Conservation (phyloP, 2,329 filamentous ascomycete genomes). For the Verticillium longisporum region DNA sequence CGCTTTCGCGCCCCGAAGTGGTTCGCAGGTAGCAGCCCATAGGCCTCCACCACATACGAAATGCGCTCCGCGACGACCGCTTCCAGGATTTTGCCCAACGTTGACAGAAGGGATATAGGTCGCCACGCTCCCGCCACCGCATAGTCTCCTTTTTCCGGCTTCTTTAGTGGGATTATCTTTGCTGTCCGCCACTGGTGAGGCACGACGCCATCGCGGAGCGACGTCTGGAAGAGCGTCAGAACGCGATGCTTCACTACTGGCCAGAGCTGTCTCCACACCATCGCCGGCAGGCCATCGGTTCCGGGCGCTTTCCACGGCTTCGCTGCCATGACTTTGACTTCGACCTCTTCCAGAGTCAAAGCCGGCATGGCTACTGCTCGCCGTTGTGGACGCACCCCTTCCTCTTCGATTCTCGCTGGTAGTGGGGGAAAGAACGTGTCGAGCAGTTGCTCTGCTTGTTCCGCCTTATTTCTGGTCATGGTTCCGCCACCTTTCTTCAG, state of each 20-base stretch:
- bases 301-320: slow-evolving; percentile 14
- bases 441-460: slow-evolving; percentile 14
- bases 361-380: slow-evolving; percentile 1
- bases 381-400: slow-evolving; percentile 11
- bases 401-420: slow-evolving; percentile 12
- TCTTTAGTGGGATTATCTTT: slow-evolving; percentile 21
- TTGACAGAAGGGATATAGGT: slow-evolving; percentile 19
- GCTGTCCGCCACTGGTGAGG: slow-evolving; percentile 1
- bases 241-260: slow-evolving; percentile 7
- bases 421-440: slow-evolving; percentile 12
- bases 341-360: slow-evolving; percentile 14
- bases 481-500: slow-evolving; percentile 12
- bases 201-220: not conserved
- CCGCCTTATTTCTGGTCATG: slow-evolving; percentile 4
- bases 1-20: slow-evolving; percentile 3
- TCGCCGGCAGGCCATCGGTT: slow-evolving; percentile 11
- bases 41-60: not conserved
- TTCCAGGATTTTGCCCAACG: slow-evolving; percentile 15
- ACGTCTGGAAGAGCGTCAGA: slow-evolving; percentile 10
- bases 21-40: slow-evolving; percentile 1
- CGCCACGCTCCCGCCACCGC: slow-evolving; percentile 16
- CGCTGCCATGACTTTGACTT: slow-evolving; percentile 10
- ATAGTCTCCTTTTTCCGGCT: slow-evolving; percentile 18
- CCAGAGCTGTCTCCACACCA: slow-evolving; percentile 12
- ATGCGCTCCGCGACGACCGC: not conserved